Base-by-base conservation (phyloP, 495 filamentous ascomycete species). In the Ramalina intermedia region DNA sequence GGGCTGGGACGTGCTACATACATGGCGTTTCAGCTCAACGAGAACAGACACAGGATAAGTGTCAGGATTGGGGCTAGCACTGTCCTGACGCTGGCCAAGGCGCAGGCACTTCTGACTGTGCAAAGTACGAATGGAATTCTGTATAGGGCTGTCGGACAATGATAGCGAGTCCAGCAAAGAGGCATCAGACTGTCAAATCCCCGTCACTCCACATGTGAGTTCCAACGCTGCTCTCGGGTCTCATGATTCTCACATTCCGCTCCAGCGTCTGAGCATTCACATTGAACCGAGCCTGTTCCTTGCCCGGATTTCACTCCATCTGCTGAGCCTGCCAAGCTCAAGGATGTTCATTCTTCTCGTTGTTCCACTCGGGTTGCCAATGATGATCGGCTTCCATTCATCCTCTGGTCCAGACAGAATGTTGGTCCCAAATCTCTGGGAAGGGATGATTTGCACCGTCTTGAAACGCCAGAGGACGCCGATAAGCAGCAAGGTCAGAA, bases 241-340 rank as follows among this genome's bases (percentile, higher is more conserved):
- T 14, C 1, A 38, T 27, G 24, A 38, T 18, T 44, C 37, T 17
- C 42, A 40, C 42, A 33, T 33, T 33, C 29, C 12, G 29, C 29
- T 33, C 29, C 29, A 13, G 6, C 29, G 29, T 33, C 2, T 7
- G 29, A 33, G 29, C 29, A 33, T 51, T 49, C 21, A 54, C 41
- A 54, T 43, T 43, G 17, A 48, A 68, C 26, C 51, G 51, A 85
- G 59, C 43, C 65, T 65, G 56, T 85, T 85, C 63, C 75, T 74
- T 58, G 69, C 71, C 52, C 81, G 67, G 57, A 85, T 83, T 64
- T 85, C 81, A 38, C 71, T 80, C 79, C 81, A 85, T 26, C 81
- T 63, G 38, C 68, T 79, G 65, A 80, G 58, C 18, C 63, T 61
- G 3, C 81, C 81, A 18, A 85, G 57, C 58, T 85, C 81, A 41